A percentile compares a stretch with the other conserved stretches of the same genome.
These are phyloP conservation scores for Globisporangium recalcitrans DNA, from an alignment of 352 stramenopile genomes.

Conservation along the genomic window DNA sequence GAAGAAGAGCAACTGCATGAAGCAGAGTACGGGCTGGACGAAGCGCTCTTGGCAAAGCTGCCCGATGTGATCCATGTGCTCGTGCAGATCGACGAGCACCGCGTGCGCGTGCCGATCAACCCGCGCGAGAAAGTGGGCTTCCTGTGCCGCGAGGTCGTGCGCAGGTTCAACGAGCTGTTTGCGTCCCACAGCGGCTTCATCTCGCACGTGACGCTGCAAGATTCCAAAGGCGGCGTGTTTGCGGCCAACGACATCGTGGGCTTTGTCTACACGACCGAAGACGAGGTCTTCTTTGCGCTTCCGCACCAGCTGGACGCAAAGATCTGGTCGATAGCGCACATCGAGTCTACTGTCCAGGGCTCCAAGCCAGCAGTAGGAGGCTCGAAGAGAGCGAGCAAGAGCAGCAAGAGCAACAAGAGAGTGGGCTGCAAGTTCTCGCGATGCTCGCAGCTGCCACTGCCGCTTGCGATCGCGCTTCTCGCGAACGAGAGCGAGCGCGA, in stretches of 20 bases:
- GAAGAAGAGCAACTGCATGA: background rate
- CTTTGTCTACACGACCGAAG: conserved; percentile 22
- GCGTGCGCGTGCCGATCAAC: conserved; percentile 51
- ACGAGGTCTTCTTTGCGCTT: conserved; percentile 28
- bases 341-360: background rate
- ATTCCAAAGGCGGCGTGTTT: conserved; percentile 50
- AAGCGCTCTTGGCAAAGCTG: conserved; percentile 22
- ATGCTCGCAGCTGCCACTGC: conserved; percentile 53
- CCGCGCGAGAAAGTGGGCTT: conserved; percentile 36
- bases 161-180: conserved; percentile 61
- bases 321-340: conserved; percentile 23
- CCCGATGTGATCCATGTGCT: conserved; percentile 43
- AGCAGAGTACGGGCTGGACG: conserved; percentile 5
- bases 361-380: background rate
- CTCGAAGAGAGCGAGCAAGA: background rate
- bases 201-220: conserved; percentile 42
- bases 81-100: conserved; percentile 48
- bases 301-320: conserved; percentile 10
- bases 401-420: background rate
- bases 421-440: conserved; percentile 14
- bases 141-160: conserved; percentile 49
- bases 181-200: conserved; percentile 22
- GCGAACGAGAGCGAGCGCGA: conserved; percentile 63
- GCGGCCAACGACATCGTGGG: conserved; percentile 40
- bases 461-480: conserved; percentile 50